Conservation (phyloP, 257 asterid species). For the Primulina huaijiensis region DNA sequence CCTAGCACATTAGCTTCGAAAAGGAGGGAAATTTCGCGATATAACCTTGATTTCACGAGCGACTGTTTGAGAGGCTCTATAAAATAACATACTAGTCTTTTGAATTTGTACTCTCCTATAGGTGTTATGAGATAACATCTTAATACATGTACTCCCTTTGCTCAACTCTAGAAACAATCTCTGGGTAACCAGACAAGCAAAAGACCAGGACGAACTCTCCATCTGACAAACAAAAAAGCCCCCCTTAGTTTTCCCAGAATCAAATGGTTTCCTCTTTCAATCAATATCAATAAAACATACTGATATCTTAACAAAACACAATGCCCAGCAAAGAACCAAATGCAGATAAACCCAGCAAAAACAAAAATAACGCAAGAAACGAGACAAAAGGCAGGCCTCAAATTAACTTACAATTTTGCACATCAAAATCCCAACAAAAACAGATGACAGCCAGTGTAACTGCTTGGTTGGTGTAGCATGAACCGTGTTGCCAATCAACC, state of each 20-base stretch:
- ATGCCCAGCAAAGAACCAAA: not conserved
- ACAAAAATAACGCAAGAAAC: not conserved
- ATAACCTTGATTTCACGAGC: not conserved
- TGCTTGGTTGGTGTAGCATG: conserved; percentile 51
- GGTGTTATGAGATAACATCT: not conserved
- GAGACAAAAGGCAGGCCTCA: not conserved
- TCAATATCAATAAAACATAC: conserved; percentile 4
- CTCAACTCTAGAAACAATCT: not conserved
- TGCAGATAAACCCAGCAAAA: not conserved
- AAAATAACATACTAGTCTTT: not conserved
- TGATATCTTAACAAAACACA: conserved; percentile 15
- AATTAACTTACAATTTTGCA: conserved; percentile 69
- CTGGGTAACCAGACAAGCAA: not conserved
- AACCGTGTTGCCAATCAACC: conserved; percentile 36
- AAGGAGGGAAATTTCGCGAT: not conserved
- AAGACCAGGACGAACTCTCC: not conserved
- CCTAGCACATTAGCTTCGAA: not conserved
- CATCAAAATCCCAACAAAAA: conserved; percentile 66
- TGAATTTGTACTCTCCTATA: not conserved
- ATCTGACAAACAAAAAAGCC: conserved; percentile 6
- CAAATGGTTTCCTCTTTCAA: conserved; percentile 6
- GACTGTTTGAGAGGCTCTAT: not conserved
- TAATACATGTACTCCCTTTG: conserved; percentile 2
- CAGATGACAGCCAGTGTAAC: conserved; percentile 56
- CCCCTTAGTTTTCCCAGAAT: conserved; percentile 13